phyloP scores from a whole-genome alignment of 768 basidiomycete genomes.

The Boletus coccyginus region DNA sequence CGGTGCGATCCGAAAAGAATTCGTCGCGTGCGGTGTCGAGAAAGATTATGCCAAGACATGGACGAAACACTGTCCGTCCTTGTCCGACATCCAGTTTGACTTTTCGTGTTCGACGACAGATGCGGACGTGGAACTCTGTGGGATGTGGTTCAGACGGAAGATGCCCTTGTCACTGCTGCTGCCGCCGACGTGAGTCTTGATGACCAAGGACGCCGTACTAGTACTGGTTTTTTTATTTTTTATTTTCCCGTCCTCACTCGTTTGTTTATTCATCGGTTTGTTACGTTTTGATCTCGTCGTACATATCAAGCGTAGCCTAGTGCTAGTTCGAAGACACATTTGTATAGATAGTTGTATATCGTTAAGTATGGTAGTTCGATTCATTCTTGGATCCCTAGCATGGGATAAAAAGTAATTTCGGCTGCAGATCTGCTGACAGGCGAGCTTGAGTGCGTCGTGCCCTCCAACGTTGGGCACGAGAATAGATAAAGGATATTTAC shows the following conservation, averaged over 20 bases:
- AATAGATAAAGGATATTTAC: too few relatives aligned
- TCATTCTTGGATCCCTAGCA: too few relatives aligned
- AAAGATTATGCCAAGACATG: conserved; percentile 27
- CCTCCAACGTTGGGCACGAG: too few relatives aligned
- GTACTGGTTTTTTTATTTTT: not conserved
- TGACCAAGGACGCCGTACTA: not conserved
- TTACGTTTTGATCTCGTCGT: too few relatives aligned
- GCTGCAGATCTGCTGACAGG: too few relatives aligned
- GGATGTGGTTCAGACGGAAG: conserved; percentile 31
- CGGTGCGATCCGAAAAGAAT: conserved; percentile 19
- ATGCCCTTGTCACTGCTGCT: conserved; percentile 1
- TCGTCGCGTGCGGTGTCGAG: conserved; percentile 26
- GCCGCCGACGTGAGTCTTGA: not conserved
- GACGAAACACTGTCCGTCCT: conserved; percentile 28
- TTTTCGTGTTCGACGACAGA: conserved; percentile 29
- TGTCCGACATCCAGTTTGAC: conserved; percentile 29
- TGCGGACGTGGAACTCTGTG: conserved; percentile 28
- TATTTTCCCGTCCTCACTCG: not conserved
- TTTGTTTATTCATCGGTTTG: not conserved
- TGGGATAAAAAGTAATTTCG: too few relatives aligned
- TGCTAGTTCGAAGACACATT: too few relatives aligned
- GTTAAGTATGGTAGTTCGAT: too few relatives aligned
- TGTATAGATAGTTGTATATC: too few relatives aligned
- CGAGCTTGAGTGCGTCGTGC: too few relatives aligned
- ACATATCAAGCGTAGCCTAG: too few relatives aligned